Evolutionary conservation across 2,329 filamentous ascomycete genomes (phyloP), one percentile per base, ranked within the genome.

Genomic region (Colletotrichum siamense): DNA sequence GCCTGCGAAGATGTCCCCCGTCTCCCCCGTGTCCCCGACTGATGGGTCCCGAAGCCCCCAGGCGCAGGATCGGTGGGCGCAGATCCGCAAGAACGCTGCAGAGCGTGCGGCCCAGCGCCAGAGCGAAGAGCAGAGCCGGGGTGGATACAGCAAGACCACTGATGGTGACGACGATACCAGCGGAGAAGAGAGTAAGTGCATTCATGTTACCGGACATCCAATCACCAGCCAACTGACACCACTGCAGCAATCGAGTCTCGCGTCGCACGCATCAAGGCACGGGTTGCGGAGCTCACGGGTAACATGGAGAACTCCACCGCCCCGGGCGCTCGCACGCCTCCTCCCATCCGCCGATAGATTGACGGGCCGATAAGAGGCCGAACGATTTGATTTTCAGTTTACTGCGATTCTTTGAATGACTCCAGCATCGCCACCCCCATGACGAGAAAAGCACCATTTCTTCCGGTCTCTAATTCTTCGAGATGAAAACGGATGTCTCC

Each of bases 241-340:
- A 2, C 57, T 15, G 28, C 70, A 98, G 95, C 96, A 44, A 99
- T 99, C 81, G 97, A 99, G 85, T 96, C 96, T 65, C 95, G 97
- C 79, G 97, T 99, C 76, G 97, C 97, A 65, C 95, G 97, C 78
- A 99, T 99, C 90, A 99, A 98, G 87, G 97, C 97, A 76, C 94
- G 97, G 77, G 97, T 99, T 75, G 97, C 97, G 69, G 96, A 98
- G 84, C 87, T 99, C 80, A 99, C 97, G 3, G 94, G 94, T 80
- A 95, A 95, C 84, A 95, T 95, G 91, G 94, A 96, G 81, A 88
- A 86, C 59, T 84, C 84, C 39, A 82, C 81, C 55, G 83, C 82
- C 8, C 87, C 89, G 30, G 83, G 30, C 32, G 55, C 36, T 13
- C 71, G 74, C 26, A 70, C 71, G 15, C 66, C 75, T 55, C 71